A percentile compares a stretch with the other conserved stretches of the same genome.
Conservation (phyloP, 495 filamentous ascomycete genomes). For the Annulohypoxylon nitens region DNA sequence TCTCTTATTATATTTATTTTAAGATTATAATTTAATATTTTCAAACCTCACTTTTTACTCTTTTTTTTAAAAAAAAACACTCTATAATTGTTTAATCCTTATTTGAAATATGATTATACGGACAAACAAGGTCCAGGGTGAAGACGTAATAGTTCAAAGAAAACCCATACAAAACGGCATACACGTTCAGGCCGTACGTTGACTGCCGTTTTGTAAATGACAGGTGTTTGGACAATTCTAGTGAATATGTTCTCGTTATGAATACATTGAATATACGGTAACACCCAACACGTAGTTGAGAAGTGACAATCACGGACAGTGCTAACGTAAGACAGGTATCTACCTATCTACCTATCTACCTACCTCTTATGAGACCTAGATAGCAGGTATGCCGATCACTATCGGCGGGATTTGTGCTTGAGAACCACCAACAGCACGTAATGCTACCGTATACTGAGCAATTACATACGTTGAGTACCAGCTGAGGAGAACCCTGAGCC, state of each 20-base stretch:
- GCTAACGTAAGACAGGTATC: not conserved
- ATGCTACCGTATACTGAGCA: constrained; percentile 8
- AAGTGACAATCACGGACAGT: not conserved
- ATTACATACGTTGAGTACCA: not conserved
- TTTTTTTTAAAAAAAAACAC: no score
- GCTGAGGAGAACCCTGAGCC: constrained; percentile 14
- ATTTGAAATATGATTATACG: no score
- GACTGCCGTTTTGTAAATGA: not conserved
- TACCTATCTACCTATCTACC: not conserved
- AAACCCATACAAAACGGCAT: not conserved
- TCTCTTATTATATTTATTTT: no score
- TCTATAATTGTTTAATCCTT: no score
- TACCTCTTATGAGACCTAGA: not conserved
- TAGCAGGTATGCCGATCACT: not conserved
- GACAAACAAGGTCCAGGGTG: not conserved
- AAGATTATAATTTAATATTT: no score
- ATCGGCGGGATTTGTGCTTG: not conserved
- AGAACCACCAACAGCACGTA: not conserved
- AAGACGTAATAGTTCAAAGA: not conserved
- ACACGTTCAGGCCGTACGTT: not conserved
- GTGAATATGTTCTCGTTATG: not conserved
- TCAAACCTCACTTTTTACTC: no score
- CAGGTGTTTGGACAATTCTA: not conserved
- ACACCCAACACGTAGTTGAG: not conserved
- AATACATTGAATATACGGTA: not conserved